phyloP scores from a whole-genome alignment of 1,284 basidiomycete genomes.

The Boletus hoseneyae region DNA sequence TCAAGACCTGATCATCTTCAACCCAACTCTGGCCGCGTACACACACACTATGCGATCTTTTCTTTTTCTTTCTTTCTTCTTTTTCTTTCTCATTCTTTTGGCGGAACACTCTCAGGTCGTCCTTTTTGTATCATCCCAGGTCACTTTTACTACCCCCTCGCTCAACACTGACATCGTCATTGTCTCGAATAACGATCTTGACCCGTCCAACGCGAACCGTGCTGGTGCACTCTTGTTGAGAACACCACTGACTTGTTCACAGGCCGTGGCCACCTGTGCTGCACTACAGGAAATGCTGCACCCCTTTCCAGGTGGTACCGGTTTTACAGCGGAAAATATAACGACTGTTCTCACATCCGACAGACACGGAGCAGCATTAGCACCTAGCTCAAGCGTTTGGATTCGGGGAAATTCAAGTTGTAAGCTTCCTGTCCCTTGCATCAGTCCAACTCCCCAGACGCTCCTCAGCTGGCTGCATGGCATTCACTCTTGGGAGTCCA shows the following conservation, averaged over 20 bases:
- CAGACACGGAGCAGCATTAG: conserved; percentile 9
- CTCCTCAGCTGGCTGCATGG: conserved; percentile 6
- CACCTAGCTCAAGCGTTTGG: conserved; percentile 8
- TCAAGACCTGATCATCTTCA: no score
- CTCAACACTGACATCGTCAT: conserved; percentile 14
- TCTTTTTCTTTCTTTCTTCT: no score
- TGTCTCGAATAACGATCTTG: conserved; percentile 20
- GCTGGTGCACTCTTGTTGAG: conserved; percentile 12
- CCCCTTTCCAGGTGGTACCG: neutral
- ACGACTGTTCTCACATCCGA: conserved; percentile 9
- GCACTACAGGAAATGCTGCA: conserved; percentile 16
- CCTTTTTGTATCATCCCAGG: neutral
- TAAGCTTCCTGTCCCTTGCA: no score
- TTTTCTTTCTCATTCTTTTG: no score
- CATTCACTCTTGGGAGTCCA: conserved; percentile 8
- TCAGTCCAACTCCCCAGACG: neutral
- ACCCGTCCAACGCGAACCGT: conserved; percentile 15
- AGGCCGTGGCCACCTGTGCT: conserved; percentile 7
- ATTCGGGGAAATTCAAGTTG: neutral
- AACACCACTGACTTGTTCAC: conserved; percentile 12
- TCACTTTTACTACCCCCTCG: neutral
- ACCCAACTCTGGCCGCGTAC: no score
- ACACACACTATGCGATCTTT: no score
- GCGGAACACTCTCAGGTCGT: no score
- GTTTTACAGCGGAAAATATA: conserved; percentile 10